Percentiles rank a stretch among this genome's conserved stretches.
phyloP scores from a whole-genome alignment of 371 early-diverging fungal genomes.

The Mucor circinelloides region DNA sequence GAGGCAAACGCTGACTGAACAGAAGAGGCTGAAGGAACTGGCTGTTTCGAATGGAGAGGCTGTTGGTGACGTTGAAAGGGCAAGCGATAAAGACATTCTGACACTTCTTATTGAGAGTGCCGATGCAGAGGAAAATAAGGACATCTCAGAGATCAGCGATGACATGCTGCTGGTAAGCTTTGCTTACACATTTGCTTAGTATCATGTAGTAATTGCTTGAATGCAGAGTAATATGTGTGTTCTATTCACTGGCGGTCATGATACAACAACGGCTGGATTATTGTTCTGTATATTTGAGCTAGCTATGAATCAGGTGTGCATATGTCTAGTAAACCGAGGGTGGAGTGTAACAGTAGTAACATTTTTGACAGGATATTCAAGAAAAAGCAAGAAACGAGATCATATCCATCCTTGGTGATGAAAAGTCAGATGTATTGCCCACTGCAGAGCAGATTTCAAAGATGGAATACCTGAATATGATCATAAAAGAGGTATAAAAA shows the following conservation, averaged over 20 bases:
- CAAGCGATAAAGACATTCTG: slow-evolving; percentile 11
- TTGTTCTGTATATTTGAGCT: slow-evolving; percentile 28
- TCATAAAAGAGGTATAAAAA: slow-evolving; percentile 31
- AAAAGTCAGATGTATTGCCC: slow-evolving; percentile 12
- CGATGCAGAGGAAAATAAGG: slow-evolving; percentile 4
- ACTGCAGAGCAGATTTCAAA: slow-evolving; percentile 39
- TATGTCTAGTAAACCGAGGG: too few species aligned
- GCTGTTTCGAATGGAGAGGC: background rate
- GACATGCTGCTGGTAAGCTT: slow-evolving; percentile 5
- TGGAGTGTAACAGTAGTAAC: background rate
- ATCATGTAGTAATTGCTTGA: slow-evolving; percentile 1
- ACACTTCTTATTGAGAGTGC: slow-evolving; percentile 14
- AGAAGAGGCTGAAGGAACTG: background rate
- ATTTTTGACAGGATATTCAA: slow-evolving; percentile 16
- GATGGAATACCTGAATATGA: slow-evolving; percentile 46
- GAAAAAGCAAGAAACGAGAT: slow-evolving; percentile 15
- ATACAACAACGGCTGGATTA: slow-evolving; percentile 33
- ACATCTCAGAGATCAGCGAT: slow-evolving; percentile 1
- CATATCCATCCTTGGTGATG: slow-evolving; percentile 14
- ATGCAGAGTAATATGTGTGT: slow-evolving; percentile 21
- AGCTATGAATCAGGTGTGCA: slow-evolving; percentile 33
- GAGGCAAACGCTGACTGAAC: slow-evolving; percentile 23
- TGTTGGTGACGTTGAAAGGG: background rate
- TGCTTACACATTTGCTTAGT: background rate
- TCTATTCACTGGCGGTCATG: slow-evolving; percentile 38